Percentiles rank a stretch among this genome's conserved stretches.
Evolutionary conservation across 768 basidiomycete species (phyloP).

Genomic region (Cystobasidium tubakii): DNA sequence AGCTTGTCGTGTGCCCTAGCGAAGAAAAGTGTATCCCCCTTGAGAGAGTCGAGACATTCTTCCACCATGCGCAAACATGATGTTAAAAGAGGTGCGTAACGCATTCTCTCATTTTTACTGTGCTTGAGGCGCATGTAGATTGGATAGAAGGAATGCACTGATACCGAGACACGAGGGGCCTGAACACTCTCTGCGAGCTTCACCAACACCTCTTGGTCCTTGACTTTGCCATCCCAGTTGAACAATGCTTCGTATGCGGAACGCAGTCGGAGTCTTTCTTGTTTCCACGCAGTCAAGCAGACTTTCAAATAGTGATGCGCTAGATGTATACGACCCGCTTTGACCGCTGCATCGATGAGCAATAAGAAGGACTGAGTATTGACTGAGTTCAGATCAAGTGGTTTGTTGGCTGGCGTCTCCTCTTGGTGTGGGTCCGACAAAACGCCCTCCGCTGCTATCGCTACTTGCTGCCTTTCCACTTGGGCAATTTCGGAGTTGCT

Average conservation of each 20-base stretch:
- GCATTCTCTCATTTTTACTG: neutral
- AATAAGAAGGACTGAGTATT: conserved; percentile 18
- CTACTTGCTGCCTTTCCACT: neutral
- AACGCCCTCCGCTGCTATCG: neutral
- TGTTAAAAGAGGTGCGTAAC: neutral
- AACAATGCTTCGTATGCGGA: neutral
- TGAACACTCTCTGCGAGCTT: neutral
- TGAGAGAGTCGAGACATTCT: neutral
- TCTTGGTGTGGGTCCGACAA: neutral
- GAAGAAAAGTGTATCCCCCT: neutral
- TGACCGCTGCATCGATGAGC: neutral
- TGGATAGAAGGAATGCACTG: neutral
- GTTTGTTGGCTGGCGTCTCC: neutral
- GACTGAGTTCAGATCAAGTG: conserved; percentile 12
- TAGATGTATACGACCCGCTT: neutral
- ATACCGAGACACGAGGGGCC: neutral
- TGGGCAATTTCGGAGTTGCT: neutral
- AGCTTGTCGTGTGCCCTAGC: neutral
- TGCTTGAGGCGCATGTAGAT: neutral
- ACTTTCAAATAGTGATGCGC: conserved; percentile 21
- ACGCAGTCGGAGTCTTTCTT: neutral
- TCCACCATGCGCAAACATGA: neutral
- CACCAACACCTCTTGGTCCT: neutral
- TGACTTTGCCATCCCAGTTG: neutral
- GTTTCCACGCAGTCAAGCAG: conserved; percentile 19